These are phyloP conservation scores for Sporothrix phasma DNA, from an alignment of 2,329 filamentous ascomycete genomes.

Conservation along the genomic window DNA sequence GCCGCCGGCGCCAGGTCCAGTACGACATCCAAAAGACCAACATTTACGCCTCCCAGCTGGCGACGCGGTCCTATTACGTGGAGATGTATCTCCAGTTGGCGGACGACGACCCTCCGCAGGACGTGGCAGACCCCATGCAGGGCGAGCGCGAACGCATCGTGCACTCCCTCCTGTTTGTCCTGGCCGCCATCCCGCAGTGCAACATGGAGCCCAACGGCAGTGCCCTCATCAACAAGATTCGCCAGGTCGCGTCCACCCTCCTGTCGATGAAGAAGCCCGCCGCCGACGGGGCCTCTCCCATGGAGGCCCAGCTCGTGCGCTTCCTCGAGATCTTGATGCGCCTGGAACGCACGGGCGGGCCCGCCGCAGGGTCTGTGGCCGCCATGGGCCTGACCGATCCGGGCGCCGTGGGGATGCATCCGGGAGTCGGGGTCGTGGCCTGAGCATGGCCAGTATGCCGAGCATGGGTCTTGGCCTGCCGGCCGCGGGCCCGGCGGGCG, in stretches of 20 bases:
- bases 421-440: neutral
- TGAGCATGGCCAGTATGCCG: neutral
- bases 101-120: constrained; percentile 34
- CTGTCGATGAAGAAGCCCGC: constrained; percentile 29
- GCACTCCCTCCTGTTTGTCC: constrained; percentile 63
- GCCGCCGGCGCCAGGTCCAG: constrained; percentile 51
- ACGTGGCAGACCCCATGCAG: constrained; percentile 44
- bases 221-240: constrained; percentile 71
- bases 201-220: constrained; percentile 67
- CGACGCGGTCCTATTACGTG: constrained; percentile 73
- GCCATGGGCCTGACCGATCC: neutral
- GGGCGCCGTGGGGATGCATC: neutral
- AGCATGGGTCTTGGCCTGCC: neutral
- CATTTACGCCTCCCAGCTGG: constrained; percentile 71
- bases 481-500: constrained; percentile 25
- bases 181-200: constrained; percentile 69
- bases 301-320: constrained; percentile 57
- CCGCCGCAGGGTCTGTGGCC: constrained; percentile 22
- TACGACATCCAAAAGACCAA: constrained; percentile 90
- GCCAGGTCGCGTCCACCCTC: constrained; percentile 71
- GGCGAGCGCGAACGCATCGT: constrained; percentile 74
- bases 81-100: constrained; percentile 75
- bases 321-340: constrained; percentile 68
- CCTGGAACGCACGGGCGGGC: constrained; percentile 52
- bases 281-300: constrained; percentile 26